Base-by-base conservation (phyloP, 306 rosid species). In the Lathyrus tuberosus region DNA sequence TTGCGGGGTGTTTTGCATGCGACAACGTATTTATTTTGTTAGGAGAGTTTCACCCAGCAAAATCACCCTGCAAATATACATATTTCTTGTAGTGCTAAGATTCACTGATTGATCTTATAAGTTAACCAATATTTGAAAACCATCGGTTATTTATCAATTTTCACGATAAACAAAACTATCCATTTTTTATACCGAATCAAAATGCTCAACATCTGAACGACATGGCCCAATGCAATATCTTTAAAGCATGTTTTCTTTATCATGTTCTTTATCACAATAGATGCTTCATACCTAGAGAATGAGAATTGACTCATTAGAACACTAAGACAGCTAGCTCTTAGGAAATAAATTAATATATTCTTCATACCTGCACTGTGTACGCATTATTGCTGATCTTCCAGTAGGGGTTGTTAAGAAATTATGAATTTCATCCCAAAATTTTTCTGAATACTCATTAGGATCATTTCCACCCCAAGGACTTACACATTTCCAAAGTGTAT, bases 241-340 rank as follows among this genome's bases (percentile, higher is more conserved):
- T 80, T 74, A 47, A 86, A 75, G 81, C 98, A 92, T 77, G 28
- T 26, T 1, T 26, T 26, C 28, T 26, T 26, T 26, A 26, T 26
- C 28, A 77, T 69, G 49, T 79, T 88, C 84, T 53, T 89, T 35
- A 92, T 71, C 65, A 78, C 71, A n/a, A 74, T 73, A 75, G 86
- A 96, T 44, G 98, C 95, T 82, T 92, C 96, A 69, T 89, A 92
- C 86, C 98, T 92, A 69, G 14, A 73, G 67, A 64, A 63, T 31
- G n/a, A 71, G 43, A 75, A 52, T 24, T 20, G 2, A 18, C 61
- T 60, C 38, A 17, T 67, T 47, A 77, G 33, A 72, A 24, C 43
- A 48, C 10, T 28, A 26, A 26, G 48, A 61, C n/a, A n/a, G n/a
- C n/a, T 62, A 65, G 10, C 7, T 22, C 60, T 37, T 5, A 56